Base-by-base conservation (phyloP, 768 basidiomycete species). In the Termitomyces heimii region DNA sequence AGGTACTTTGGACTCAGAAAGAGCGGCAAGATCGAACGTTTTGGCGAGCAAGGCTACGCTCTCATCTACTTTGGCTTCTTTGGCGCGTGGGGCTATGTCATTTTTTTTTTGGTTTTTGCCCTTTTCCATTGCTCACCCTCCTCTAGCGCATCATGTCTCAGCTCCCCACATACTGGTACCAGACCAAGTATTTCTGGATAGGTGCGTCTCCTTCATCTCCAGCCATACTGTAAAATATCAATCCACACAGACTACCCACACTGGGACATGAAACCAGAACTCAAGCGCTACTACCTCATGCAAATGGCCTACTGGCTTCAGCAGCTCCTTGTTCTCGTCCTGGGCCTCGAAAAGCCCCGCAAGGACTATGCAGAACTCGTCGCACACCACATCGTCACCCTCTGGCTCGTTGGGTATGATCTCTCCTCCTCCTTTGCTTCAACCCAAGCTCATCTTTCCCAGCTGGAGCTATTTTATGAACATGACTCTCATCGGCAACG, bases 281-380 rank as follows among this genome's bases (percentile, higher is more conserved):
- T 98, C 63, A 99, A 99, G 73, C 71, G 81, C 45, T 98, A 97
- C 75, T 98, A 98, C 69, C 85, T 99, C 55, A 82, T 94, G 75
- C 96, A 99, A 68, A 81, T 83, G 58, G 79, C 94, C 2, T 98
- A 97, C 71, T 98, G 97, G 97, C 81, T 85, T 47, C 95, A 98
- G 67, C 94, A 99, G 69, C 79, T 95, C 59, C 71, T 98, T 20
- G 86, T 99, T 18, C 80, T 98, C 8, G 73, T 89, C 3, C 80
- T 95, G 13, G 76, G 85, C 46, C 80, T 99, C 14, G 97, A 99
- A 73, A 98, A 97, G 69, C 96, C 97, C 0, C 82, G 97, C 50
- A 93, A 90, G 69, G 97, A 99, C 69, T 94, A 88, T 68, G 64
- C 69, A 20, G 96, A 98, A 70, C 83, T 98, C 16, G 82, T 97